A percentile compares a stretch with the other conserved stretches of the same genome.
Conservation (phyloP, 2,329 filamentous ascomycete species). For the Colletotrichum sp. region DNA sequence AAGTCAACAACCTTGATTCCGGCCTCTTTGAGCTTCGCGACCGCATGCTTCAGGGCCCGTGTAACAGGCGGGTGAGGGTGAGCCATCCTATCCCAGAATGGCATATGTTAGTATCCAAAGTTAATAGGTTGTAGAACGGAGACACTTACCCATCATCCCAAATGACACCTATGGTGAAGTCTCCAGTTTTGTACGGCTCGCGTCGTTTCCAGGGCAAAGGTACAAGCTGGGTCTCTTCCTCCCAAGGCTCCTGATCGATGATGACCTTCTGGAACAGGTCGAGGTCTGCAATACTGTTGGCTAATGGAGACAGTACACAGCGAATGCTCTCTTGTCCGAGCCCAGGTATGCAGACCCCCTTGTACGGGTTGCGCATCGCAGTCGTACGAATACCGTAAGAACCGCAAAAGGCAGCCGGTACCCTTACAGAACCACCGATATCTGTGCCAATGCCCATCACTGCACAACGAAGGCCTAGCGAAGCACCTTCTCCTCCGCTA, state of each 20-base stretch:
- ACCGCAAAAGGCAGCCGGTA: constrained; percentile 48
- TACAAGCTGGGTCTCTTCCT: constrained; percentile 41
- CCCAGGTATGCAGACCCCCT: constrained; percentile 30
- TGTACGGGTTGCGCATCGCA: constrained; percentile 30
- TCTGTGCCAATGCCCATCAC: constrained; percentile 49
- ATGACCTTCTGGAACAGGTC: constrained; percentile 42
- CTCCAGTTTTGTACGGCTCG: background rate
- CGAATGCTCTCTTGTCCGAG: constrained; percentile 41
- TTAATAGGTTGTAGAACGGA: background rate
- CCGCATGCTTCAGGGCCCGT: constrained; percentile 21
- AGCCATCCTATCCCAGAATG: constrained; percentile 5
- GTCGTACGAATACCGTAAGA: constrained; percentile 48
- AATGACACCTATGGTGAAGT: constrained; percentile 25
- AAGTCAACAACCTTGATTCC: constrained; percentile 28
- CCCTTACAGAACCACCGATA: constrained; percentile 50
- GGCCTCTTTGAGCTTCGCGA: constrained; percentile 20
- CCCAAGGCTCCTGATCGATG: constrained; percentile 44
- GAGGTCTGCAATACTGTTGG: constrained; percentile 34
- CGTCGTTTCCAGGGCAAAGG: constrained; percentile 44
- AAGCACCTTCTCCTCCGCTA: constrained; percentile 47
- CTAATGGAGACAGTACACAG: constrained; percentile 25
- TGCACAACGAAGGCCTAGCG: constrained; percentile 44
- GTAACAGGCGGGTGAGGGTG: constrained; percentile 29
- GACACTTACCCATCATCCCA: constrained; percentile 25
- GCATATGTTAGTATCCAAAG: background rate